Evolutionary conservation across 352 stramenopile species (phyloP).

Genomic region (Phytopythium kandeliae): DNA sequence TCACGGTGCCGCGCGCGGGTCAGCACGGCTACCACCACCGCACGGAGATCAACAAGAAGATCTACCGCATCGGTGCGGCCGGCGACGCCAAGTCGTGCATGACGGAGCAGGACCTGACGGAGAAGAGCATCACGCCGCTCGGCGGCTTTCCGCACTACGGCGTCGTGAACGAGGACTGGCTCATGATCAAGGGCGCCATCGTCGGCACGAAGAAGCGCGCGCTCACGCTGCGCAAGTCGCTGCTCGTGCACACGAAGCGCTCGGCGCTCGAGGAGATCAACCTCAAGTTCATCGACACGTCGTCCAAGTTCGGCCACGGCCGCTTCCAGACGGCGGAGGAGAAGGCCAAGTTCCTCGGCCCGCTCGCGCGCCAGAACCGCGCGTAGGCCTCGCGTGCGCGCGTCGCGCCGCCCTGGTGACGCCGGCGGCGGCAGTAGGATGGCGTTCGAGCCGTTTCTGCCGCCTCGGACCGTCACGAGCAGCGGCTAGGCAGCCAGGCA

Average conservation of each 20-base stretch:
- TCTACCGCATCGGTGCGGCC: constrained; percentile 97
- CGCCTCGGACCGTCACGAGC: constrained; percentile 7
- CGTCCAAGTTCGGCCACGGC: constrained; percentile 99
- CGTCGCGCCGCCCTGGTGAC: constrained; percentile 6
- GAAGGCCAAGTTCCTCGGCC: constrained; percentile 99
- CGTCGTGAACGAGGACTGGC: constrained; percentile 99
- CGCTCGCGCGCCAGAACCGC: constrained; percentile 90
- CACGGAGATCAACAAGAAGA: constrained; percentile 99
- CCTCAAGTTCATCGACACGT: constrained; percentile 96
- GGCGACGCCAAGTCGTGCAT: constrained; percentile 94
- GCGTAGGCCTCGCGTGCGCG: constrained; percentile 44
- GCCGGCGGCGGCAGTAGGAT: constrained; percentile 1
- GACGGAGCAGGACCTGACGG: constrained; percentile 99
- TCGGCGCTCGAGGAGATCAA: constrained; percentile 97
- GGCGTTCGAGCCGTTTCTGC: constrained; percentile 11
- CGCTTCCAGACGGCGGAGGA: constrained; percentile 99
- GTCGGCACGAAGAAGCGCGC: constrained; percentile 98
- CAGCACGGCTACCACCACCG: constrained; percentile 99
- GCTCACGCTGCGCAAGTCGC: constrained; percentile 98
- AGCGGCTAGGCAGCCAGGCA: no score
- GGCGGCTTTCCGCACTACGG: constrained; percentile 99
- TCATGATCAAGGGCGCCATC: constrained; percentile 99
- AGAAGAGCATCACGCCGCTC: constrained; percentile 99
- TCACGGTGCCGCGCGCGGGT: constrained; percentile 98
- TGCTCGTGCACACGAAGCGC: constrained; percentile 96